Base-by-base conservation (phyloP, 495 filamentous ascomycete species). In the Hypoxylon trugodes region DNA sequence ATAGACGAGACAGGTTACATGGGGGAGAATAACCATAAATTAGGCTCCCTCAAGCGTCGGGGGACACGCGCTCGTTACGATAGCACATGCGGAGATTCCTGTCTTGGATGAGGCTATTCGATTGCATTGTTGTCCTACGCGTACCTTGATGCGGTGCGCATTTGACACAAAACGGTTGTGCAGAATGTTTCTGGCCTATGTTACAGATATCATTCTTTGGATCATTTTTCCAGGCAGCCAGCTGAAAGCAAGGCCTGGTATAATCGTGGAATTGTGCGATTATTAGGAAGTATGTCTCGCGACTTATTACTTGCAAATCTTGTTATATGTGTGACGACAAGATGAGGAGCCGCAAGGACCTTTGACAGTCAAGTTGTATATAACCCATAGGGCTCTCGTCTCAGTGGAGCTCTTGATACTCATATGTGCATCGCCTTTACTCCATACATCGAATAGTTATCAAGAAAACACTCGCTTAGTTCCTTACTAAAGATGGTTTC, bases 111-210 rank as follows among this genome's bases (percentile, higher is more conserved):
- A 2, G 13, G 37, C 10, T 8, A 15, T 45, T 19, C 35, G 42
- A 51, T 57, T 57, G 38, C 3, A 45, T 13, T 22, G 30, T 6
- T 43, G 36, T 7, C 38, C 7, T 60, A 6, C 22, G 21, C 10
- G 3, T 47, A 5, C 9, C 2, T 38, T 38, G 10, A 48, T 54
- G 42, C 16, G 19, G 53, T 65, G 42, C 12, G 10, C 38, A 18
- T 4, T 32, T 66, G 54, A 53, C 59, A 57, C 56, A 56, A 48
- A 71, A 69, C 54, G 59, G 62, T 71, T 1, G 62, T 66, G 66
- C 69, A 71, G 62, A 49, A 42, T 58, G 59, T 51, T 53, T 66
- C 61, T 48, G 43, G 22, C 46, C 51, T 61, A 57, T 45, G 55
- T 21, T 37, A 22, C 13, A 6, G 15, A 38, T 19, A 15, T 16